Base-by-base conservation (phyloP, 352 stramenopile genomes). In the Phytophthora agathidicida region DNA sequence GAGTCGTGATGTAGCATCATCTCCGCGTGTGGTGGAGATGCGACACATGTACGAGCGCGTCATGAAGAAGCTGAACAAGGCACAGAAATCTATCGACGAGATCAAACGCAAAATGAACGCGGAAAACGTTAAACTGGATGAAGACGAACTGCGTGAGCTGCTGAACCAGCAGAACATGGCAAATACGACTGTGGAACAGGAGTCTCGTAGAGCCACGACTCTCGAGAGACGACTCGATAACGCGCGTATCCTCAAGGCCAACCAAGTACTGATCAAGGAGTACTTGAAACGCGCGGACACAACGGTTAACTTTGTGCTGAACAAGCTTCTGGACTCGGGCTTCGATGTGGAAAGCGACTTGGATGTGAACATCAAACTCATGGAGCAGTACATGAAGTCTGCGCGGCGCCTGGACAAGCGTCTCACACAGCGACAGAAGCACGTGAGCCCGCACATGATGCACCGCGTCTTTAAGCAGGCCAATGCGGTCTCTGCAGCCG, bases 321-420 rank as follows among this genome's bases (percentile, higher is more conserved):
- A 61, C 20, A 85, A 81, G 27, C 45, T 92, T 2, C n/a, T 58
- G 11, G 60, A 68, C 19, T 59, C 57, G 4, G 51, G 60, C 1
- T 71, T 71, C 28, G 69, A 68, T 23, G 53, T 62, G n/a, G 64
- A 75, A 13, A 42, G 33, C 13, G 82, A 92, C 36, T 23, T 90
- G 49, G 80, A 89, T 27, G 65, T 90, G 28, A 62, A 63, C 0
- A 30, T 80, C 7, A 88, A 84, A 42, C 49, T 91, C 28, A 80
- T 93, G 75, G 77, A 80, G 37, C 81, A 94, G 58, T 93, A 90
- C 68, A 87, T 90, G 83, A 88, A 81, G 26, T 72, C 65, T 10
- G 83, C 73, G 7, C 82, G 75, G 50, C 81, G 82, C 10, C 79
- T 82, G 48, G 77, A 82, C 20, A 67, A 61, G 50, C 77, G 81